Conservation (phyloP, 225 moss, liverwort and hornwort species). For the Bryum argenteum region DNA sequence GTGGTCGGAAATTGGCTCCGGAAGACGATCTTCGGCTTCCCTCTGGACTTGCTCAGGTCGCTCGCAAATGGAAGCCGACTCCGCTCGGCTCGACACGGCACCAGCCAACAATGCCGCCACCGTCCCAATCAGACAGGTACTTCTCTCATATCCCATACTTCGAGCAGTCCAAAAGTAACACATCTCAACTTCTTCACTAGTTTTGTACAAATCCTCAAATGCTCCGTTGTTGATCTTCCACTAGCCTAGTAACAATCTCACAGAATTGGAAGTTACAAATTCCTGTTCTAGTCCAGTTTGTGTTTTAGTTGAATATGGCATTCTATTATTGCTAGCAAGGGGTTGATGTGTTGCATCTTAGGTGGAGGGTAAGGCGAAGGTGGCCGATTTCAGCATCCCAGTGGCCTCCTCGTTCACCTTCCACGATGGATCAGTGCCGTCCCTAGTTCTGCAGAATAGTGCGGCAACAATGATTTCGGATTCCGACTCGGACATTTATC, state of each 20-base stretch:
- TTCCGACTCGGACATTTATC: constrained; percentile 30
- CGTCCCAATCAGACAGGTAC: background rate
- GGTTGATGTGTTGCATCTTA: constrained; percentile 10
- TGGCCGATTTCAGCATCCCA: constrained; percentile 41
- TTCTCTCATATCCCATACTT: background rate
- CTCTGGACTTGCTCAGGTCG: constrained; percentile 48
- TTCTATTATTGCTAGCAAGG: background rate
- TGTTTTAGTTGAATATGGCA: too few relatives aligned
- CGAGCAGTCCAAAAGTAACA: too few relatives aligned
- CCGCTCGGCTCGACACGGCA: constrained; percentile 30
- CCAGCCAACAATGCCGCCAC: constrained; percentile 8
- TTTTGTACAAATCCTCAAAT: too few relatives aligned
- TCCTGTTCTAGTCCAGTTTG: too few relatives aligned
- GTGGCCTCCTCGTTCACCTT: constrained; percentile 47
- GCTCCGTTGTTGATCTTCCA: too few relatives aligned
- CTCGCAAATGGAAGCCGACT: constrained; percentile 29
- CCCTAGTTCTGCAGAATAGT: too few relatives aligned
- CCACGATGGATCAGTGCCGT: background rate
- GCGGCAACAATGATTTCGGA: constrained; percentile 7
- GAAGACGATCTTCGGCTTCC: constrained; percentile 34
- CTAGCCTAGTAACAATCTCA: too few relatives aligned
- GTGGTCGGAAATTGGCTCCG: constrained; percentile 53
- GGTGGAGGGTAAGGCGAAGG: constrained; percentile 21
- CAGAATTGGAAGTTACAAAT: too few relatives aligned
- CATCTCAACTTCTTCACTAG: too few relatives aligned